Evolutionary conservation across 148 eudicot species (phyloP), one percentile per base, ranked within the genome.

Genomic region (Heliosperma pusillum): DNA sequence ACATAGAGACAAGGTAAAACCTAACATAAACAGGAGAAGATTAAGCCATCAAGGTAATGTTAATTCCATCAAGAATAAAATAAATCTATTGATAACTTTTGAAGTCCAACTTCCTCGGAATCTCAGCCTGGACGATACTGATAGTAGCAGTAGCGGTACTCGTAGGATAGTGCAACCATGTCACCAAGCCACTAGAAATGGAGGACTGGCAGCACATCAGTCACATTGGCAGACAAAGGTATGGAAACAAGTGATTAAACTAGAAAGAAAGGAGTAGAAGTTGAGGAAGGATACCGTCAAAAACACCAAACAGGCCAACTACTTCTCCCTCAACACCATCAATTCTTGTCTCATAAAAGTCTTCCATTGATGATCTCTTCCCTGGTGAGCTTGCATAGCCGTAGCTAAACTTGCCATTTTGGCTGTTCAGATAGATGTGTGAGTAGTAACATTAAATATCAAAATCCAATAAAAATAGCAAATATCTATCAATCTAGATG

Each of bases 301-400:
- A 93, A 45, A 93, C 98, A 67, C 98, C 97, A 83, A 93, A 93
- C 45, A 93, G 86, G 78, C 98, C 98, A 68, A 93, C 93, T 53
- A 88, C 80, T 83, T 91, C 90, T 78, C 98, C 98, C 59, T 91
- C 91, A 30, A 93, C 92, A 63, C 91, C 93, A 80, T 93, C 98
- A 79, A 93, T 89, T 85, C 98, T 91, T 29, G 98, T 90, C 86
- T 93, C 98, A 74, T 94, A 92, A 71, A 90, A 94, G 76, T 94
- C 98, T 83, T 94, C 98, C 98, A 94, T 94, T 74, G 98, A 94
- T 74, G 98, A 88, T 69, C 98, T 87, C 81, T 94, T 94, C 47
- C 98, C 98, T 17, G 92, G 89, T 66, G 93, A 89, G 84, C 98
- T 94, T 72, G 98, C 92, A 85, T 91, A 94, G 26, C 98, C 98